A percentile compares a stretch with the other conserved stretches of the same genome.
Evolutionary conservation across 2,329 filamentous ascomycete genomes (phyloP).

Genomic region (Sporothrix pallida): DNA sequence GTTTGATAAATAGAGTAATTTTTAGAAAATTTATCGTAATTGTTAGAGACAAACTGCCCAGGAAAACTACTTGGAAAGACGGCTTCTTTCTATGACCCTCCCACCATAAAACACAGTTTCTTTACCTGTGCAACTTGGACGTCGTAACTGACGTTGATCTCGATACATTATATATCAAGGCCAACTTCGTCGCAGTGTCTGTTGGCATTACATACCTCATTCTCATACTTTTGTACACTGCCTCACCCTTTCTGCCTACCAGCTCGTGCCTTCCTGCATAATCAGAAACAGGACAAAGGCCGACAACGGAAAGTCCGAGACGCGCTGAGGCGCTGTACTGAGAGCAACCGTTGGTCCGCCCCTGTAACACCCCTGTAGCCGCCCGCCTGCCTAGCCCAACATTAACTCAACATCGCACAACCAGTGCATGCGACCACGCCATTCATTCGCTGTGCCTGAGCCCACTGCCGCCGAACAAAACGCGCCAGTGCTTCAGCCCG

Average conservation of each 20-base stretch:
- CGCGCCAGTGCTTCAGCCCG: conserved; percentile 22
- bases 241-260: too few species aligned
- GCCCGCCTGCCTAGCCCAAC: not conserved
- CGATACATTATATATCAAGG: not conserved
- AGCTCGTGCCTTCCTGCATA: not conserved
- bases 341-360: too few species aligned
- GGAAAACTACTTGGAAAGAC: not conserved
- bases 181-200: not conserved
- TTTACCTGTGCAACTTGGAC: not conserved
- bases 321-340: not conserved
- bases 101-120: not conserved
- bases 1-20: not conserved
- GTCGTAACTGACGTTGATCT: not conserved
- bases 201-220: not conserved
- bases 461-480: conserved; percentile 14
- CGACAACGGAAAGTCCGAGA: conserved; percentile 14
- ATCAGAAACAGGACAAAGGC: not conserved
- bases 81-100: not conserved
- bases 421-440: not conserved
- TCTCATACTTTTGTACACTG: too few species aligned
- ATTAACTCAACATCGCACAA: not conserved
- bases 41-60: too few species aligned
- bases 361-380: not conserved
- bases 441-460: conserved; percentile 23
- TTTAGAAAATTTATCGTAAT: not conserved